These are phyloP conservation scores for Striga hermonthica DNA, from an alignment of 305 asterid species.

Conservation along the genomic window DNA sequence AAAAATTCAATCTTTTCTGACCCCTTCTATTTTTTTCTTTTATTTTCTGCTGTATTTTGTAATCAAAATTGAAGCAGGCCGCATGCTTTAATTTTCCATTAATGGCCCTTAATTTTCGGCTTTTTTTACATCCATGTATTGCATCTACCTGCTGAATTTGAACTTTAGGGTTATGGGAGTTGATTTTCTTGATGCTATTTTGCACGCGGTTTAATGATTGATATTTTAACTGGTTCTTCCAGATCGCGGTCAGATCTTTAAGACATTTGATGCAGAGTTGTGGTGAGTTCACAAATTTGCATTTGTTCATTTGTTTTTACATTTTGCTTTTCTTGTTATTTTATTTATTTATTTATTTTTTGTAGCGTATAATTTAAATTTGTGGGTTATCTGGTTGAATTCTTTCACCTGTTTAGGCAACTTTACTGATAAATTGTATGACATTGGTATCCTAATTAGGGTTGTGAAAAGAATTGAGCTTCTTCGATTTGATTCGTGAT, in stretches of 20 bases:
- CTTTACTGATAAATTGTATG: constrained; percentile 4
- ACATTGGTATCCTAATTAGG: constrained; percentile 30
- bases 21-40: constrained; percentile 4
- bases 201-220: constrained; percentile 26
- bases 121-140: constrained; percentile 15
- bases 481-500: no score
- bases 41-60: neutral
- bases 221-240: constrained; percentile 35
- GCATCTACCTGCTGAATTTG: constrained; percentile 27
- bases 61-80: constrained; percentile 30
- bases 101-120: constrained; percentile 35
- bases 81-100: constrained; percentile 38
- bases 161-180: constrained; percentile 31
- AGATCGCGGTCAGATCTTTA: constrained; percentile 54
- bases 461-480: constrained; percentile 2
- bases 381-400: constrained; percentile 27
- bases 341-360: constrained; percentile 29
- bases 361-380: constrained; percentile 5
- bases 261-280: constrained; percentile 6
- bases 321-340: neutral
- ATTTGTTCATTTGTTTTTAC: constrained; percentile 16
- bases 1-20: constrained; percentile 39
- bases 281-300: constrained; percentile 34
- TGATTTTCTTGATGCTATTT: constrained; percentile 15
- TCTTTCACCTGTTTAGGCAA: constrained; percentile 8